Evolutionary conservation across 495 filamentous ascomycete species (phyloP).

Genomic region (Bryoglossum gracile): DNA sequence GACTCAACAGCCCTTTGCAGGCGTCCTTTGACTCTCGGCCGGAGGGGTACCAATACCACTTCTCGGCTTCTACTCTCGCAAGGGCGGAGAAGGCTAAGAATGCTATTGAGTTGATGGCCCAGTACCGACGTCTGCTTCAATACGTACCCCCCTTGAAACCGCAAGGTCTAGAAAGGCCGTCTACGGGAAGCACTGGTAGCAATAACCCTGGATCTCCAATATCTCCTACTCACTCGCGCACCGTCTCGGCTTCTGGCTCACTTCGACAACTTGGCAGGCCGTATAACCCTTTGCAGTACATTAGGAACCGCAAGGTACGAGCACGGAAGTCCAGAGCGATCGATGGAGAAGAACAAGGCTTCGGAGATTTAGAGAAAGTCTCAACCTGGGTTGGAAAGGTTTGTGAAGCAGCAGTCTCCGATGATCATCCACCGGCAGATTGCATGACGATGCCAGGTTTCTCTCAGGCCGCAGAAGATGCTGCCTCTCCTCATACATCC

Average conservation of each 20-base stretch:
- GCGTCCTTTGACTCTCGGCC: constrained; percentile 31
- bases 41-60: constrained; percentile 48
- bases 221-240: not conserved
- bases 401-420: constrained; percentile 39
- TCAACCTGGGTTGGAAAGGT: constrained; percentile 68
- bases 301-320: constrained; percentile 76
- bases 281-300: constrained; percentile 84
- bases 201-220: constrained; percentile 4
- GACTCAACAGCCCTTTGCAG: constrained; percentile 37
- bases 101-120: constrained; percentile 69
- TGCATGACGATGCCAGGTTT: constrained; percentile 20
- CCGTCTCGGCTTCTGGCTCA: constrained; percentile 1
- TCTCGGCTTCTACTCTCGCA: constrained; percentile 69
- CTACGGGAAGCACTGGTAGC: not conserved
- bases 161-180: constrained; percentile 10
- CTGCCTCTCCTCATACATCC: constrained; percentile 15
- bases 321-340: constrained; percentile 63
- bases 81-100: constrained; percentile 72
- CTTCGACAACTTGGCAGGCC: constrained; percentile 41
- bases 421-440: constrained; percentile 18
- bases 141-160: constrained; percentile 64
- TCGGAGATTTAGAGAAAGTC: constrained; percentile 62
- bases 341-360: constrained; percentile 65
- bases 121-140: constrained; percentile 72
- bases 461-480: constrained; percentile 13